These are phyloP conservation scores for Aureobasidium mangrovei DNA, from an alignment of 2,329 filamentous ascomycete species.

Conservation along the genomic window DNA sequence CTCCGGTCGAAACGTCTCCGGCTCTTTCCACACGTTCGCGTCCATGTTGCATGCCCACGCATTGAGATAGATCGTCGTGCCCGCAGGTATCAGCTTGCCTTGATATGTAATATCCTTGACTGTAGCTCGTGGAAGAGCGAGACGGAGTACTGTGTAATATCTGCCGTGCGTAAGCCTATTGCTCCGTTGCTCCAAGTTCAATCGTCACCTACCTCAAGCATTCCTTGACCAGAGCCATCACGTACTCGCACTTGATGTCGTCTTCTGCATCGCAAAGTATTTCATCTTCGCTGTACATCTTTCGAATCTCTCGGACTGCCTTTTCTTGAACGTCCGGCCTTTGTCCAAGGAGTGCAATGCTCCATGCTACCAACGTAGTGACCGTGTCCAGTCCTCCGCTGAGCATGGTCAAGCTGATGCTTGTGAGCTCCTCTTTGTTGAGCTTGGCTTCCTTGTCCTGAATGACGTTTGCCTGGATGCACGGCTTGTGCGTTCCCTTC, in stretches of 20 bases:
- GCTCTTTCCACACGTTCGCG: constrained; percentile 49
- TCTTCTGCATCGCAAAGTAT: constrained; percentile 53
- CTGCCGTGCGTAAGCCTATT: constrained; percentile 21
- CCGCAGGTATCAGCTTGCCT: constrained; percentile 50
- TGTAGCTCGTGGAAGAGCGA: constrained; percentile 53
- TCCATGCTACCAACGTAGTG: constrained; percentile 58
- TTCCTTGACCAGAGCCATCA: constrained; percentile 55
- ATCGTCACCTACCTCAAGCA: constrained; percentile 40
- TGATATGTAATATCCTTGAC: constrained; percentile 52
- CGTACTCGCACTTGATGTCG: constrained; percentile 55
- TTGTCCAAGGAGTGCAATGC: constrained; percentile 50
- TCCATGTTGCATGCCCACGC: constrained; percentile 63
- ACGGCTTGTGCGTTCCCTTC: constrained; percentile 52
- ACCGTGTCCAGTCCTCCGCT: constrained; percentile 59
- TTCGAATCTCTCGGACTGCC: constrained; percentile 48
- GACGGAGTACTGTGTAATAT: constrained; percentile 54
- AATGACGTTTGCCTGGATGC: constrained; percentile 60
- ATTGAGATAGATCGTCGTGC: constrained; percentile 57
- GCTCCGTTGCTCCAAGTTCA: not conserved
- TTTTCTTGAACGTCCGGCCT: constrained; percentile 55
- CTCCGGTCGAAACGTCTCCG: constrained; percentile 51
- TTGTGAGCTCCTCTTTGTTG: constrained; percentile 54
- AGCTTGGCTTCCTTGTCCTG: constrained; percentile 54
- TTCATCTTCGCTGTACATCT: constrained; percentile 43
- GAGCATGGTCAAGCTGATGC: constrained; percentile 60